Base-by-base conservation (phyloP, 2,329 filamentous ascomycete genomes). In the Mariannaea sp. region DNA sequence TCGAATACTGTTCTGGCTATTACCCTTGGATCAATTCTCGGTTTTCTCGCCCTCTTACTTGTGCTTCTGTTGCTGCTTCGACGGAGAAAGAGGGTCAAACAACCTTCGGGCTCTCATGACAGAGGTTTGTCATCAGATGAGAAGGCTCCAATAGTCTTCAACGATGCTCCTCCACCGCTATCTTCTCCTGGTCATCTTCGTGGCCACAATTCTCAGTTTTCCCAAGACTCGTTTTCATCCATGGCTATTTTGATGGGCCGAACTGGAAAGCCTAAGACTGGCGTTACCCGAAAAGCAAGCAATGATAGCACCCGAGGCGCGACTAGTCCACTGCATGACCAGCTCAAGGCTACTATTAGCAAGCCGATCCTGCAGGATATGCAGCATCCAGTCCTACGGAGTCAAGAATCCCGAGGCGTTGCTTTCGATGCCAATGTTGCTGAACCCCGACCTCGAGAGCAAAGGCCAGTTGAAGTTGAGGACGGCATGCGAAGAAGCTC, bases 1-100 rank as follows among this genome's bases (percentile, higher is more conserved):
- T 67, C 76, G 68, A 76, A 80, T 71, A 61, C 84, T 7, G 87
- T 96, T 22, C 80, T 97, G 1, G 92, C 90, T 27, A 89, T 90
- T 44, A 89, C 89, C 0, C 79, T 97, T 1, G 92, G 92, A 10
- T 85, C 87, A n/a, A 85, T 96, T 17, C 82, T 89, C 46, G 91
- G 89, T 14, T 76, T 91, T 46, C 85, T 88, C 16, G 73, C 85
- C 1, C 68, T 96, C 6, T 75, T 95, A n/a, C 78, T 89, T 20
- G 70, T 89, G 1, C 68, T 91, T n/a, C 79, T 97, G 16, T 76
- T 94, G 44, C 77, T 88, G 7, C 48, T 75, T 9, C 65, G 71
- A 36, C 69, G 69, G 16, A 67, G 81, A 61, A 84, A 82, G 32
- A 80, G 82, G 54, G 73, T 71, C 13, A 77, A 61, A 7, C 56